A percentile compares a stretch with the other conserved stretches of the same genome.
phyloP scores from a whole-genome alignment of 208 protist species.

The Vickermania spadyakhi region DNA sequence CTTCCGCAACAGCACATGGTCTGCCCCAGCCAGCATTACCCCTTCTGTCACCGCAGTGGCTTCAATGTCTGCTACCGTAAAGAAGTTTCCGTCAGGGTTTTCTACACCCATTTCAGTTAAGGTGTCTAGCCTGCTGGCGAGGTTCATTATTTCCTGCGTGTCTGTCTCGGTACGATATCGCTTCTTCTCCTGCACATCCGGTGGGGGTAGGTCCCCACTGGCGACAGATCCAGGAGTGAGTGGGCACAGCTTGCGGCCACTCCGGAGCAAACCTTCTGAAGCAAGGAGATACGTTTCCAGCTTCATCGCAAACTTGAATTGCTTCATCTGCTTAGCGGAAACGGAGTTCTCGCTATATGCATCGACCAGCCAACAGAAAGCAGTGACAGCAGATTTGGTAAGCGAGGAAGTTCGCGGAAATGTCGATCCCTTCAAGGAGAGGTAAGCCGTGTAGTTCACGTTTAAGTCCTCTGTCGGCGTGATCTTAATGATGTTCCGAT shows the following conservation, averaged over 20 bases:
- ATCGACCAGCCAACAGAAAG: slow-evolving; percentile 46
- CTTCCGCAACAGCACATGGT: slow-evolving; percentile 19
- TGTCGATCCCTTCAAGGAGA: slow-evolving; percentile 19
- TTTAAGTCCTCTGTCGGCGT: background rate
- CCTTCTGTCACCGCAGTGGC: slow-evolving; percentile 6
- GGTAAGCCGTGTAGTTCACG: slow-evolving; percentile 14
- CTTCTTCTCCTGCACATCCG: too few relatives aligned
- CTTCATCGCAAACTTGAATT: slow-evolving; percentile 58
- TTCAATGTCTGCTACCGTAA: slow-evolving; percentile 16
- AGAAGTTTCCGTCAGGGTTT: slow-evolving; percentile 9
- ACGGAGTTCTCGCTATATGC: slow-evolving; percentile 15
- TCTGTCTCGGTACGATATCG: background rate
- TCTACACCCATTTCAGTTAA: slow-evolving; percentile 16
- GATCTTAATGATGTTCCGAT: background rate
- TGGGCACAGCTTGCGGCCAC: slow-evolving; percentile 26
- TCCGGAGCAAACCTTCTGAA: slow-evolving; percentile 34
- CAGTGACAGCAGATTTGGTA: slow-evolving; percentile 32
- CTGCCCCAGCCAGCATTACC: slow-evolving; percentile 22
- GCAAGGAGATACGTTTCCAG: slow-evolving; percentile 60
- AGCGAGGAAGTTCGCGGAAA: slow-evolving; percentile 25
- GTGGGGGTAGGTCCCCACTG: too few relatives aligned
- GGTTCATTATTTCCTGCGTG: slow-evolving; percentile 5
- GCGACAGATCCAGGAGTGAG: background rate
- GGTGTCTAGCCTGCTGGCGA: slow-evolving; percentile 9
- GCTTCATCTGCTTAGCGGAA: slow-evolving; percentile 22